Evolutionary conservation across 768 basidiomycete genomes (phyloP), one percentile per base, ranked within the genome.

Genomic region (Leccinellum luteum): DNA sequence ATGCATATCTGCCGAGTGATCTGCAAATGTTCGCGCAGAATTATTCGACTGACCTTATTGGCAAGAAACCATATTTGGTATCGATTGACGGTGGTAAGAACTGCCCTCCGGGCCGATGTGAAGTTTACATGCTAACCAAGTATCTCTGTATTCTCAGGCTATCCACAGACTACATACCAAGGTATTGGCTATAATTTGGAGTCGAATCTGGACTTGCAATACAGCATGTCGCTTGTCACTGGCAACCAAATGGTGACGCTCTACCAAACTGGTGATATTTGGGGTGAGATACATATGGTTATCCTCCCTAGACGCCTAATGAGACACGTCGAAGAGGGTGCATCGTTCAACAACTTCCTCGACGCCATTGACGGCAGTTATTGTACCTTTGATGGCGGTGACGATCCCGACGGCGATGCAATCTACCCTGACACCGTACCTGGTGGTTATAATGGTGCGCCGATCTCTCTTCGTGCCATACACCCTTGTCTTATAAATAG

Each of bases 331-430:
- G 19, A n/a, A 28, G 6, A 27, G 73, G 69, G 65, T 51, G 70
- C 66, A 48, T 75, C 73, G 6, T 74, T 75, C 60, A 74, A 74
- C 53, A 74, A 75, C 52, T 69, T 72, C 62, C 71, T 76, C n/a
- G 75, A 76, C 7, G 75, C 74, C 15, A 53, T 76, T 32, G 76
- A 77, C 47, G 76, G 61, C 15, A 64, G 62, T 1, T 76, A 70
- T 57, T 77, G 76, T 56, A 70, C 70, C 8, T 76, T 71, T 35
- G 69, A 74, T 28, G 75, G 76, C 1, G 67, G 73, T 21, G 72
- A 74, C 30, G 73, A 76, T 48, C 63, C 61, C 3, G 64, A 45
- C 2, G 31, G 64, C 38, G 74, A 76, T 51, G 55, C 13, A 43
- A 50, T 55, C 13, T 75, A 66, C 48, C 73, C 73, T 1, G 73